Evolutionary conservation across 768 basidiomycete genomes (phyloP).

Genomic region (Chalciporus piperatus): DNA sequence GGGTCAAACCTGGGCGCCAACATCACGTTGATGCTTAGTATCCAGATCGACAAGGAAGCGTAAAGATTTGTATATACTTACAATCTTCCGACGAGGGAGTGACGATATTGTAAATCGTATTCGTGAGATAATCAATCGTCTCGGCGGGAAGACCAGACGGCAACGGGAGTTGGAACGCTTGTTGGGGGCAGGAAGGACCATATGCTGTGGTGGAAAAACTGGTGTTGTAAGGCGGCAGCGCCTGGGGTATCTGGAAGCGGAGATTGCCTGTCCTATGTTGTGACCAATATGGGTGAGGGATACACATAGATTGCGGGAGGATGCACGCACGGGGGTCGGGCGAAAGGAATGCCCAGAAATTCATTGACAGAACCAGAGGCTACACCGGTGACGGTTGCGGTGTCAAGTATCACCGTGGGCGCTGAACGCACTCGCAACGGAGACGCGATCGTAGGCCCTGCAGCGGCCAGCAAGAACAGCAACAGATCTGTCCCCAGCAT

Average conservation of each 20-base stretch:
- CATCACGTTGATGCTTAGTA: background rate
- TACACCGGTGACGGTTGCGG: constrained; percentile 28
- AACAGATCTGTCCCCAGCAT: background rate
- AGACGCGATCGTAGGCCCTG: background rate
- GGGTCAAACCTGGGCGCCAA: constrained; percentile 40
- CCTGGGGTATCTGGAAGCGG: constrained; percentile 31
- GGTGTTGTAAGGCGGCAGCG: constrained; percentile 4
- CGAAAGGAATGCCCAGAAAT: constrained; percentile 43
- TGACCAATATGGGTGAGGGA: background rate
- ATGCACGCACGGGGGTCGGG: constrained; percentile 35
- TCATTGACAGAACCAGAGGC: constrained; percentile 20
- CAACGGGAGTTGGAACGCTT: background rate
- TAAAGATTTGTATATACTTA: constrained; percentile 24
- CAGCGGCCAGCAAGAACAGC: background rate
- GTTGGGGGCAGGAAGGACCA: constrained; percentile 13
- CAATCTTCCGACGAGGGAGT: constrained; percentile 46
- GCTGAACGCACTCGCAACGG: background rate
- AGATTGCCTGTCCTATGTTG: constrained; percentile 29
- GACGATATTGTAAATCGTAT: constrained; percentile 27
- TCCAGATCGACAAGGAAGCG: background rate
- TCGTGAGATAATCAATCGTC: constrained; percentile 20
- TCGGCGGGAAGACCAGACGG: constrained; percentile 16
- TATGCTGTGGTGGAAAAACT: constrained; percentile 4
- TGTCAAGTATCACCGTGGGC: constrained; percentile 28
- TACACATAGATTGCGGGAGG: background rate